A percentile compares a stretch with the other conserved stretches of the same genome.
phyloP scores from a whole-genome alignment of 1,284 basidiomycete genomes.

The Trichosporon sp. region DNA sequence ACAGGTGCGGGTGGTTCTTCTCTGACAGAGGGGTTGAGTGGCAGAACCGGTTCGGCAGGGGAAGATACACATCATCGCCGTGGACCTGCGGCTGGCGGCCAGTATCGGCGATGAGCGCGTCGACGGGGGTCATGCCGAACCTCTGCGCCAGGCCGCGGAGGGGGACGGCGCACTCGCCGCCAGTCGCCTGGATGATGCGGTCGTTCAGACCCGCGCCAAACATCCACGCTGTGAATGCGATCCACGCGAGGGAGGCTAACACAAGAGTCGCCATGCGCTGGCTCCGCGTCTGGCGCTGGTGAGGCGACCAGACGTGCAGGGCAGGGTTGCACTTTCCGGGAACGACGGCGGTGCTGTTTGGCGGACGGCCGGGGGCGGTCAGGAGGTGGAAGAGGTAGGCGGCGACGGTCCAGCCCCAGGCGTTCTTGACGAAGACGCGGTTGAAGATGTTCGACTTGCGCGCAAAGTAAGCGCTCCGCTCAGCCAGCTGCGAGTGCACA shows the following conservation, averaged over 20 bases:
- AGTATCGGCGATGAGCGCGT: slow-evolving; percentile 28
- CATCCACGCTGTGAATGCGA: slow-evolving; percentile 82
- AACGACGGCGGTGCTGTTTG: neutral
- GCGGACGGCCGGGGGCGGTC: slow-evolving; percentile 32
- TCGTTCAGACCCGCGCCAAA: slow-evolving; percentile 83
- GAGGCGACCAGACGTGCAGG: slow-evolving; percentile 61
- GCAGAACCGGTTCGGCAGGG: slow-evolving; percentile 61
- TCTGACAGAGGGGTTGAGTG: slow-evolving; percentile 63
- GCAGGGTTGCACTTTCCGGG: slow-evolving; percentile 24
- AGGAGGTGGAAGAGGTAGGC: slow-evolving; percentile 62
- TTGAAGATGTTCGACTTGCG: slow-evolving; percentile 81
- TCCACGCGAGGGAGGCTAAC: slow-evolving; percentile 71
- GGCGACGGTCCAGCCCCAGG: slow-evolving; percentile 86
- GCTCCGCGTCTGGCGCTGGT: slow-evolving; percentile 52
- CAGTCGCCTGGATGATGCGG: slow-evolving; percentile 72
- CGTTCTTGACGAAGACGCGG: slow-evolving; percentile 81
- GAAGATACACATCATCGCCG: slow-evolving; percentile 33
- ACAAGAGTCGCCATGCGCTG: slow-evolving; percentile 64
- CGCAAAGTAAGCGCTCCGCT: slow-evolving; percentile 68
- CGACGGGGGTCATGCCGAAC: slow-evolving; percentile 52
- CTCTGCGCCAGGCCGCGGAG: slow-evolving; percentile 44
- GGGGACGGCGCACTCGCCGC: slow-evolving; percentile 75
- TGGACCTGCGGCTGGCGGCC: slow-evolving; percentile 24
- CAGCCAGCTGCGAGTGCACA: slow-evolving; percentile 56
- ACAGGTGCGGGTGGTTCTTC: slow-evolving; percentile 67